A percentile compares a stretch with the other conserved stretches of the same genome.
Evolutionary conservation across 805 yeast species (phyloP).

Genomic region (Dipodascopsis uninucleata): DNA sequence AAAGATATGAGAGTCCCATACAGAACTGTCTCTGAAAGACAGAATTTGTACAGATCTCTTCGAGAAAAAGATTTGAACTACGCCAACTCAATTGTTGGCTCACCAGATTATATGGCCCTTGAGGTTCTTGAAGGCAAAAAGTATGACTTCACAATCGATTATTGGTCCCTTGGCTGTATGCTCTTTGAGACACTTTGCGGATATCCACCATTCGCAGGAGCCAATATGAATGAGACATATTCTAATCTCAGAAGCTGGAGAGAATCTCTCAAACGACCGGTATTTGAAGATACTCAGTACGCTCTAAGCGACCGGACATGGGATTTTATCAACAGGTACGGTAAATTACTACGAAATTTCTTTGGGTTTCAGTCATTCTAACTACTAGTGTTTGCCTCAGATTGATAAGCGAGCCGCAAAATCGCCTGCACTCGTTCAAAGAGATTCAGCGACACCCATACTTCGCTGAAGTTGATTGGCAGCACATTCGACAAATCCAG

Average conservation of each 20-base stretch:
- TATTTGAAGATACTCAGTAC: constrained; percentile 71
- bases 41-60: constrained; percentile 72
- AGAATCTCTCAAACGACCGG: constrained; percentile 82
- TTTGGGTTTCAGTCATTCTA: not conserved
- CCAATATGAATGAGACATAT: constrained; percentile 90
- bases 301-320: constrained; percentile 96
- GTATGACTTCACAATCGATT: constrained; percentile 94
- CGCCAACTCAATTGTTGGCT: constrained; percentile 95
- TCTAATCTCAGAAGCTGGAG: constrained; percentile 91
- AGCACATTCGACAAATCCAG: constrained; percentile 49
- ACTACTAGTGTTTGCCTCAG: constrained; percentile 1
- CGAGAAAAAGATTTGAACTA: constrained; percentile 71
- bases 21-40: constrained; percentile 83
- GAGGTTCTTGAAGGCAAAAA: constrained; percentile 92
- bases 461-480: constrained; percentile 82
- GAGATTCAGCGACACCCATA: constrained; percentile 78
- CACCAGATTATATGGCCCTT: constrained; percentile 98
- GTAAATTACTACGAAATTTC: not conserved
- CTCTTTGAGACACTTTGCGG: constrained; percentile 94
- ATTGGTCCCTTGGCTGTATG: constrained; percentile 98
- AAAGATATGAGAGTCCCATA: constrained; percentile 64
- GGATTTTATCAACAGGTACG: constrained; percentile 65
- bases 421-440: constrained; percentile 71
- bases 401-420: constrained; percentile 73
- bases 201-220: constrained; percentile 95